Base-by-base conservation (phyloP, 1,284 basidiomycete species). In the Boletellus deceptivus region DNA sequence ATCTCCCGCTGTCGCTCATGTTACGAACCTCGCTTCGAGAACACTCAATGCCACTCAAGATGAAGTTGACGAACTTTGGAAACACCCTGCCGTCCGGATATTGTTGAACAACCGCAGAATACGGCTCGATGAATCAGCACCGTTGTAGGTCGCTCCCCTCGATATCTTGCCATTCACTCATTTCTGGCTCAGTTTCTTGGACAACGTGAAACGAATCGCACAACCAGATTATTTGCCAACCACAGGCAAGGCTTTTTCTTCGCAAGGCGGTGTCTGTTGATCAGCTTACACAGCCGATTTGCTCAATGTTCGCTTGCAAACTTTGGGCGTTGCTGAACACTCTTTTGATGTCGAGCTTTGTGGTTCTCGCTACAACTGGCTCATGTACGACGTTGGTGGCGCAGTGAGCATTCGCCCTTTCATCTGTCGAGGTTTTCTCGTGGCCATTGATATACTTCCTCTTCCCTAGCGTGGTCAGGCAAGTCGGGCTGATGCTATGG, bases 331-430 rank as follows among this genome's bases (percentile, higher is more conserved):
- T 24, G 80, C 83, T 56, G 88, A 91, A 56, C 85, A 89, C 61
- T 74, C 78, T 0, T 89, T 89, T 61, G 79, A 83, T 52, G 80
- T 89, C 56, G 74, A 75, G 55, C 75, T 84, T 54, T 80, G 77
- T 37, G 82, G 82, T 3, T 74, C 73, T 46, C 74, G 74, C 46
- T 86, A 86, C 64, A 78, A 82, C 53, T 89, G 86, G 86, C 75
- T 83, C 52, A 71, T 91, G 50, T 90, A 86, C 66, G 88, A 91
- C 63, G 88, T 91, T 36, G 88, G 88, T 38, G 89, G 88, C 44
- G 84, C 86, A 48, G 86, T 89, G 61, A 65, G 85, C 71, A 29
- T 50, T 46, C 34, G 36, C 49, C 29, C 40, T 27, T 25, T 43
- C 29, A 51, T 42, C 37, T 48, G 40, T 46, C 42, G n/a, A 18